phyloP scores from a whole-genome alignment of 2,329 filamentous ascomycete species.

The Alternaria angustiovoidea region DNA sequence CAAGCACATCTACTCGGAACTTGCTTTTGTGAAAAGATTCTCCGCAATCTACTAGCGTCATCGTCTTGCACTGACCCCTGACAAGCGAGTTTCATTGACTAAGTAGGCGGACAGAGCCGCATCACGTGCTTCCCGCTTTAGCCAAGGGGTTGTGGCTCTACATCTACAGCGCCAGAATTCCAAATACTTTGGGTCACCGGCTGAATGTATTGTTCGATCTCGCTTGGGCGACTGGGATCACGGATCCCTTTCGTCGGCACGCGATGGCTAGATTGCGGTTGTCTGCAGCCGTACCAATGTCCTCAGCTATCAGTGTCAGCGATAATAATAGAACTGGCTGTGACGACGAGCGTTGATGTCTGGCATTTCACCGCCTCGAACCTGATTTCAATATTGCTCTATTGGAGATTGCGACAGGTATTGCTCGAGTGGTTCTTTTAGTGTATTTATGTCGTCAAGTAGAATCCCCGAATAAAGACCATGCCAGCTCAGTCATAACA shows the following conservation, averaged over 20 bases:
- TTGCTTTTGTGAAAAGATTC: neutral
- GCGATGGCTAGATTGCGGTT: neutral
- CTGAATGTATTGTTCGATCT: neutral
- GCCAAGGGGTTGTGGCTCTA: neutral
- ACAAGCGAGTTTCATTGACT: neutral
- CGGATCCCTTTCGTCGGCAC: neutral
- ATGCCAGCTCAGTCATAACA: too few relatives aligned
- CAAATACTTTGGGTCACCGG: neutral
- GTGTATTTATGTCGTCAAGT: too few relatives aligned
- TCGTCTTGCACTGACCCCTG: neutral
- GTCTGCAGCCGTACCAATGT: neutral
- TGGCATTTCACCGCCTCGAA: neutral
- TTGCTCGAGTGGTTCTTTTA: too few relatives aligned
- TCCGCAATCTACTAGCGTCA: constrained; percentile 2
- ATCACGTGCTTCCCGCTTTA: neutral
- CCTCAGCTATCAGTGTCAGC: too few relatives aligned
- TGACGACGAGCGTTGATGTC: neutral
- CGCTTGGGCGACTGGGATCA: neutral
- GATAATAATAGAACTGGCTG: neutral
- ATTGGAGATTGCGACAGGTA: neutral
- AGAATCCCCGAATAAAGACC: too few relatives aligned
- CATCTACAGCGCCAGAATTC: neutral
- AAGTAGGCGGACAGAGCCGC: constrained; percentile 1
- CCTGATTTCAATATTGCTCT: neutral
- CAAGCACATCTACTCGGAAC: neutral